A percentile compares a stretch with the other conserved stretches of the same genome.
Evolutionary conservation across 345 rosid species (phyloP).

Genomic region (Pistacia integerrima): DNA sequence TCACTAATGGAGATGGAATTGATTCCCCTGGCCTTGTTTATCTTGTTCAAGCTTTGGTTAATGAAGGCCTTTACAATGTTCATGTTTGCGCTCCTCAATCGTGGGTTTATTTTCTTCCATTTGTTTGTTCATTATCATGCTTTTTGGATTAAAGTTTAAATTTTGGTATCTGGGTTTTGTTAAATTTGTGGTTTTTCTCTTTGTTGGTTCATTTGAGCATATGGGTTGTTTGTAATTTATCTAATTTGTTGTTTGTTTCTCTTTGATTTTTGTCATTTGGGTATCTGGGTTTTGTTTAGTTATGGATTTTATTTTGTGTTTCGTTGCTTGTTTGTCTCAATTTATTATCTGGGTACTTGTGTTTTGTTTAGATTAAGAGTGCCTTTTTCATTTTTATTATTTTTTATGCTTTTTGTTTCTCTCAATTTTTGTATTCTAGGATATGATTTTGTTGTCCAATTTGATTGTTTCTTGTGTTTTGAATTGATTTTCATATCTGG

Average conservation of each 20-base stretch:
- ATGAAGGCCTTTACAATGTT: constrained; percentile 71
- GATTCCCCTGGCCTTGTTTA: constrained; percentile 84
- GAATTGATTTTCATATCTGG: not conserved
- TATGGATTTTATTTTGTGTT: not conserved
- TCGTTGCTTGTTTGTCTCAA: not conserved
- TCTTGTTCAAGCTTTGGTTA: constrained; percentile 90
- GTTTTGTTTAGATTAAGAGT: not conserved
- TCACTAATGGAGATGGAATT: constrained; percentile 89
- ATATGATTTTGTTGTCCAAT: not conserved
- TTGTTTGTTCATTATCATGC: not conserved
- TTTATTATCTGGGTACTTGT: not conserved
- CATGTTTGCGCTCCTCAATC: constrained; percentile 94
- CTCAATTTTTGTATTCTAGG: not conserved
- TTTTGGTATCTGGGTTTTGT: constrained; percentile 10
- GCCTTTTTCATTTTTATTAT: not conserved
- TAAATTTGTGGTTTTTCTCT: not conserved
- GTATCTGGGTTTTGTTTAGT: not conserved
- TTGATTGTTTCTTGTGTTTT: not conserved
- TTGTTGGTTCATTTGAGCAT: not conserved
- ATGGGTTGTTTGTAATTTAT: not conserved
- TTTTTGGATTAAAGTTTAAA: not conserved
- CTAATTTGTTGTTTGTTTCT: not conserved
- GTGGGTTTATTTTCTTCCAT: constrained; percentile 43
- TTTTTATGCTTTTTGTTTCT: not conserved
- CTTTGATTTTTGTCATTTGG: not conserved